These are phyloP conservation scores for Camellia granthamiana DNA, from an alignment of 148 eudicot genomes.

Conservation along the genomic window DNA sequence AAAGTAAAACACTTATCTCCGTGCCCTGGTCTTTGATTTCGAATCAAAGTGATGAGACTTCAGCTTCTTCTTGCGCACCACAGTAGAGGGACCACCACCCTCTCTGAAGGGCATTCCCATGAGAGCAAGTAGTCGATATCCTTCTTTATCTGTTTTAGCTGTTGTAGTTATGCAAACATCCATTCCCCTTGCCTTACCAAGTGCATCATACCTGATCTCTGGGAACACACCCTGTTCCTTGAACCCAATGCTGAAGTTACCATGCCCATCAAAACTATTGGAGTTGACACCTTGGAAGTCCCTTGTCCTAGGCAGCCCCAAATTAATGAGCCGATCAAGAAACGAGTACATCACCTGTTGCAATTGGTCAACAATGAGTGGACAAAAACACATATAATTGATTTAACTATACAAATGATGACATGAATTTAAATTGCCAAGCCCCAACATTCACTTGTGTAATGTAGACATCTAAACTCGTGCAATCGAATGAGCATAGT, in stretches of 20 bases:
- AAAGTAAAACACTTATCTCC: conserved; percentile 27
- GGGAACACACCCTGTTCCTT: conserved; percentile 89
- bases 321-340: conserved; percentile 83
- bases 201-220: conserved; percentile 60
- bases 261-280: conserved; percentile 93
- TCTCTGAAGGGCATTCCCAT: conserved; percentile 99
- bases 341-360: conserved; percentile 85
- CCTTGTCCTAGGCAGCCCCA: conserved; percentile 88
- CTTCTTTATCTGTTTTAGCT: conserved; percentile 91
- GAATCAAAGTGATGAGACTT: conserved; percentile 82
- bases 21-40: conserved; percentile 43
- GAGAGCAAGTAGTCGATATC: conserved; percentile 57
- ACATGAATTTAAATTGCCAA: not conserved
- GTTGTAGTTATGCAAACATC: conserved; percentile 90
- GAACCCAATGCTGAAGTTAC: conserved; percentile 87
- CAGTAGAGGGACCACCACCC: conserved; percentile 43
- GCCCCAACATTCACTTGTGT: not conserved
- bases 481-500: no score
- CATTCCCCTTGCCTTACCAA: conserved; percentile 92
- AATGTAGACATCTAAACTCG: no score
- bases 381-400: not conserved
- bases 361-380: conserved; percentile 10
- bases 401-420: not conserved
- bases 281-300: conserved; percentile 95
- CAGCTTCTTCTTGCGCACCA: conserved; percentile 79